Evolutionary conservation across 106 monocot species (phyloP).

Genomic region (Acorus calamus): DNA sequence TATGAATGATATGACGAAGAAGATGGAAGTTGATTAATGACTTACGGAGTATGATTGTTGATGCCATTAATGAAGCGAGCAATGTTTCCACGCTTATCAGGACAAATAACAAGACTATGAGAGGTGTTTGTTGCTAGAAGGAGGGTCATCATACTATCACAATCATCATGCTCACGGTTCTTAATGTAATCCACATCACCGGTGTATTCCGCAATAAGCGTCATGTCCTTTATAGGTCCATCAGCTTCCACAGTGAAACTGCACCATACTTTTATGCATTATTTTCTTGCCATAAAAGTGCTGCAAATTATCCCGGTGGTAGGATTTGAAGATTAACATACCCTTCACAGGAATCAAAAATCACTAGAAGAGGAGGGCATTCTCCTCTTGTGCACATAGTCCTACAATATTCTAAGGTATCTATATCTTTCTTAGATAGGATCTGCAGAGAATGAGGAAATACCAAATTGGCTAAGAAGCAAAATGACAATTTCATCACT

Average conservation of each 20-base stretch:
- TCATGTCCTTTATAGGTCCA: constrained; percentile 71
- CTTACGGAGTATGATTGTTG: constrained; percentile 73
- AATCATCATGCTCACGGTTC: constrained; percentile 73
- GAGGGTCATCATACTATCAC: constrained; percentile 92
- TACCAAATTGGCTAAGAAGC: not conserved
- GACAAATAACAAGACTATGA: constrained; percentile 63
- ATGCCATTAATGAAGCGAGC: constrained; percentile 88
- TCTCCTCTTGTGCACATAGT: constrained; percentile 76
- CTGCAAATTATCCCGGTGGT: not conserved
- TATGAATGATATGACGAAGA: not conserved
- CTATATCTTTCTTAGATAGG: constrained; percentile 66
- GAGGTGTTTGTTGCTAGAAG: constrained; percentile 45
- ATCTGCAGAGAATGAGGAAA: constrained; percentile 30
- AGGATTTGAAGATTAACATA: constrained; percentile 16
- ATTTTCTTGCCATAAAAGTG: not conserved
- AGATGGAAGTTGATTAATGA: not conserved
- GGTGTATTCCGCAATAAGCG: constrained; percentile 67
- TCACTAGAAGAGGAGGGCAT: constrained; percentile 73
- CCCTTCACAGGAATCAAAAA: constrained; percentile 82
- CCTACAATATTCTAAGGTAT: constrained; percentile 66
- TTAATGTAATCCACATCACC: constrained; percentile 85
- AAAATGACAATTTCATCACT: not conserved
- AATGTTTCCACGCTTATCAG: constrained; percentile 79
- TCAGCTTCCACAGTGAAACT: constrained; percentile 90
- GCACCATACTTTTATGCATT: constrained; percentile 13